Evolutionary conservation across 1,139 yeast genomes (phyloP), one percentile per base, ranked within the genome.

Genomic region (Suhomyces kunorum): DNA sequence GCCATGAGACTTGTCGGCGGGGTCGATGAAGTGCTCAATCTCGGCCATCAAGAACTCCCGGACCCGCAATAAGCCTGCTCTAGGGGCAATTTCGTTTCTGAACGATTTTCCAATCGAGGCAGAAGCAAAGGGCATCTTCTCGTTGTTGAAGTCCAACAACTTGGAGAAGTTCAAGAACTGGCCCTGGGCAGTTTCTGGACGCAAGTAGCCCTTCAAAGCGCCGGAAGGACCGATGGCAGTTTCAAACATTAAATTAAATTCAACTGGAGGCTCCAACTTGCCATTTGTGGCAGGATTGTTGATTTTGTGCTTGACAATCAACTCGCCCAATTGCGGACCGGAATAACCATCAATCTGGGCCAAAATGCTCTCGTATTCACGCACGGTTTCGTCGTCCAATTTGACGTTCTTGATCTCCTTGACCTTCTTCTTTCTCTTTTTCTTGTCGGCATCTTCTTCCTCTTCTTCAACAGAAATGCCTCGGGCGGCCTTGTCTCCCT

Each of bases 171-270:
- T 94, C 61, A 94, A 77, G 68, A 94, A 94, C 71, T 94, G 98
- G 58, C 99, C 98, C 74, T 94, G 99, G 20, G 99, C 99, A 47
- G 99, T 94, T 73, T 94, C 99, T 44, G 99, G 99, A 69, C 99
- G 83, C 61, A 94, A 72, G 69, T 79, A 94, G 53, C 98, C 98
- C 74, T 87, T 89, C 66, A 90, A 73, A 62, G 84, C 89, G 59
- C 98, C 98, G 43, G 97, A 87, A 47, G 99, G 98, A 40, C 99
- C 99, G 64, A 94, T 94, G 44, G 96, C 96, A 43, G 99, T 94
- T 67, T 90, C 98, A 63, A 94, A 94, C 98, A 94, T 94, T 67
- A 94, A 81, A 72, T 94, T 94, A 81, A 94, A 94, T 63, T 89
- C 97, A 51, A 77, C 80, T 52, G 99, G 99, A 35, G 84, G 85